Base-by-base conservation (phyloP, 1,284 basidiomycete genomes). In the Bjerkandera adusta region DNA sequence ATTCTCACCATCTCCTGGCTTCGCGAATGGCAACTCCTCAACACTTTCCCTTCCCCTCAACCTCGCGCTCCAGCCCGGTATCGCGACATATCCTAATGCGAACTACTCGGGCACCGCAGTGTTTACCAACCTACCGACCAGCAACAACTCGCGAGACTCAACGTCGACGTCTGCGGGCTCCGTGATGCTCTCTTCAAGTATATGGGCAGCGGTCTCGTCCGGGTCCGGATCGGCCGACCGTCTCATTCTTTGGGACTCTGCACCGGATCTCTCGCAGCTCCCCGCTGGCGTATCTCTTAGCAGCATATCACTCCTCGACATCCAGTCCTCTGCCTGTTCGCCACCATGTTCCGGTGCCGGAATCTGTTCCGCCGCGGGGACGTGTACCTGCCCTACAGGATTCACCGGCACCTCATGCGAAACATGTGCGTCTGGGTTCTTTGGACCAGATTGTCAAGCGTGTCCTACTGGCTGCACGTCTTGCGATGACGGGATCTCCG, bases 331-430 rank as follows among this genome's bases (percentile, higher is more conserved):
- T 2, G 68, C 79, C 0, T 90, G 88, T 60, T 83, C 83, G 0
- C 81, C 86, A 0, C 68, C 80, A 1, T 92, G 89, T 57, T 74
- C 89, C 2, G 78, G 80, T 2, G 73, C 77, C 2, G 85, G 87
- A 6, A 67, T 85, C 6, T 92, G 89, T 57, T 79, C 81, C 2
- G 61, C 79, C 0, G 73, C 79, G 0, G 85, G 86, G 4, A 79
- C 75, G 16, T 92, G 89, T 57, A 64, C 71, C 0, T 92, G 89
- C 56, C 75, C 79, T 0, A 54, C 79, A 1, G 87, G 87, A 0
- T 92, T 91, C 61, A 80, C 73, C 3, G 90, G 89, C 2, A 63
- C 80, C 3, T 82, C 84, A 0, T 92, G 90, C 66, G 88, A 92
- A 62, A 71, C 79, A 1, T 92, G 89, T 56, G 71, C 77, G 1